Evolutionary conservation across 1,284 basidiomycete genomes (phyloP), one percentile per base, ranked within the genome.

Genomic region (Tausonia pullulans): DNA sequence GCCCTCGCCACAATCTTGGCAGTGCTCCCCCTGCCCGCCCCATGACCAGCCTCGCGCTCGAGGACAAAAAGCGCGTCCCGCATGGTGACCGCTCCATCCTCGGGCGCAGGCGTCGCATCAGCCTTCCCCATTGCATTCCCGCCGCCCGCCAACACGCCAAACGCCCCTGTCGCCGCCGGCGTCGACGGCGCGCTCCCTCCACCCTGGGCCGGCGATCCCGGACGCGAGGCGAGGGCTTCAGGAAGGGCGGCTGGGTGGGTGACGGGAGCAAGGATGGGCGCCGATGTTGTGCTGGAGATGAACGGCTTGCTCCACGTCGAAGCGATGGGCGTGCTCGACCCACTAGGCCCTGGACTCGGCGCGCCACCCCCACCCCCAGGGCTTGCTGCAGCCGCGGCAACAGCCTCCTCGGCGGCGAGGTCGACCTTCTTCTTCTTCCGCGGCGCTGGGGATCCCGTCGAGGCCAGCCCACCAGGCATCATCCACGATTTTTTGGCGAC

Each of bases 401-500:
- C 16, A 16, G 43, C 46, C 13, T 16, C 59, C 8, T 43, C 60
- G 8, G 60, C 40, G 9, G 61, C 27, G 46, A 50, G 61, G 45
- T 39, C 41, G 16, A 11, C 50, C 55, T 10, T 8, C 54, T 57
- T 51, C 11, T 45, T 5, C 16, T 27, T 55, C 44, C 51, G 45
- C 49, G 45, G 46, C 49, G 54, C 45, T n/a, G 62, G 63, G 39
- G 39, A 43, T 56, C 39, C 67, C 68, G 40, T 67, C 54, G 45
- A 58, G 48, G 16, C 60, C 11, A 50, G 50, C 11, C 58, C 67
- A 43, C 57, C 68, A 9, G 61, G 60, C 48, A 70, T 69, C 51
- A 74, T 66, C 74, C 74, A 75, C 6, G 69, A 67, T 64, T 72
- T 74, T 49, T 67, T 68, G 11, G 69, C 69, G 13, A 68, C 68